A percentile compares a stretch with the other conserved stretches of the same genome.
phyloP scores from a whole-genome alignment of 2,329 filamentous ascomycete species.

The Cryphonectria naterciae region DNA sequence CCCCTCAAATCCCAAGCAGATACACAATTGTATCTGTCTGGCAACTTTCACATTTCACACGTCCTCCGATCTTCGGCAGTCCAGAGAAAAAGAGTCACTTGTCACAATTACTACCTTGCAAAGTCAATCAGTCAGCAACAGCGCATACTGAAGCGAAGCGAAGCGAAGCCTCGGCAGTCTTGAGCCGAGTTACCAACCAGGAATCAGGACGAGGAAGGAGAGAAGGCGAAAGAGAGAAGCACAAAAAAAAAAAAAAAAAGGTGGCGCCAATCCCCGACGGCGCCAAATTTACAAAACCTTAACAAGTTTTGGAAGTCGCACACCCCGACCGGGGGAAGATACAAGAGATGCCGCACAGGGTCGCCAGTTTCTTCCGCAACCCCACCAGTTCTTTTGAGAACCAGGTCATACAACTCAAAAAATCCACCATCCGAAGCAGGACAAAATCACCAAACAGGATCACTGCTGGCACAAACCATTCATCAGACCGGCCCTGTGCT shows the following conservation, averaged over 20 bases:
- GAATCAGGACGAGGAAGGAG: not conserved
- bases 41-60: not conserved
- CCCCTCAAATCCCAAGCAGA: not conserved
- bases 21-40: not conserved
- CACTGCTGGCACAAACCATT: slow-evolving; percentile 21
- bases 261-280: not conserved
- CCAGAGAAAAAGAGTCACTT: not conserved
- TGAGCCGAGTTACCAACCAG: not conserved
- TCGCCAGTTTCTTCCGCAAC: slow-evolving; percentile 60
- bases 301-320: not conserved
- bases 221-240: not conserved
- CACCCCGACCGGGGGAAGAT: not conserved
- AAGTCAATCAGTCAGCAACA: not conserved
- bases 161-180: not conserved
- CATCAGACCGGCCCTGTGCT: slow-evolving; percentile 33
- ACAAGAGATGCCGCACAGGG: slow-evolving; percentile 58
- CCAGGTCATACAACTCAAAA: slow-evolving; percentile 55
- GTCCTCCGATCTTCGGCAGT: slow-evolving; percentile 23
- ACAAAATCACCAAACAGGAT: slow-evolving; percentile 38
- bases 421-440: slow-evolving; percentile 39
- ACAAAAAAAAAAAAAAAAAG: not conserved
- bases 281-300: not conserved
- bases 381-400: slow-evolving; percentile 53
- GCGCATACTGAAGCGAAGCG: not conserved
- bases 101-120: not conserved